Conservation (phyloP, 177 flowering plant genomes). For the Tripterygium wilfordii region DNA sequence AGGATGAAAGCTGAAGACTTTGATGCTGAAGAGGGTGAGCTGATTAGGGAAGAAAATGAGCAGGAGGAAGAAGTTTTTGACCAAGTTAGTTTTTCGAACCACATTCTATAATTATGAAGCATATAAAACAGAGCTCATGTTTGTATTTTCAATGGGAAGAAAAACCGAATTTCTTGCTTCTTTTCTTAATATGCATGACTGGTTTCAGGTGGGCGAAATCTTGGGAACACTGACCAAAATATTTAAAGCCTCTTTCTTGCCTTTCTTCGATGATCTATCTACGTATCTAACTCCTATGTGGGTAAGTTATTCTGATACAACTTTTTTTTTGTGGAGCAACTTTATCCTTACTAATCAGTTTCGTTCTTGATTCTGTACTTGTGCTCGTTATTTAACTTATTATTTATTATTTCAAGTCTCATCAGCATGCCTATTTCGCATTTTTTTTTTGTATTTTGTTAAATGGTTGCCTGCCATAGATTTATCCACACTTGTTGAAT, state of each 20-base stretch:
- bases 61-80: slow-evolving; percentile 99
- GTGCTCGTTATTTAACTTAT: too few species aligned
- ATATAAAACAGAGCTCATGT: background rate
- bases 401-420: too few species aligned
- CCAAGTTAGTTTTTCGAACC: slow-evolving; percentile 47
- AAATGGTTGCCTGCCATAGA: too few species aligned
- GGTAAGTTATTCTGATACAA: slow-evolving; percentile 48
- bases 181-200: background rate
- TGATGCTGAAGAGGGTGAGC: slow-evolving; percentile 92
- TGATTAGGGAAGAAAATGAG: slow-evolving; percentile 96
- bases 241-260: slow-evolving; percentile 83
- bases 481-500: too few species aligned
- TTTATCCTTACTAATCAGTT: too few species aligned
- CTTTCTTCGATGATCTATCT: slow-evolving; percentile 84
- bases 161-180: too few species aligned
- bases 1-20: slow-evolving; percentile 94
- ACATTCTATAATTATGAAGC: background rate
- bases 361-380: too few species aligned
- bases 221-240: slow-evolving; percentile 92
- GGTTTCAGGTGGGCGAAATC: slow-evolving; percentile 77
- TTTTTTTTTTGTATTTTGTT: too few species aligned
- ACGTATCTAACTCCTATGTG: slow-evolving; percentile 85
- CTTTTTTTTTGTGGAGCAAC: background rate
- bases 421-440: too few species aligned
- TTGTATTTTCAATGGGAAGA: too few species aligned